These are phyloP conservation scores for Phytophthora chlamydospora DNA, from an alignment of 352 stramenopile genomes.

Conservation along the genomic window DNA sequence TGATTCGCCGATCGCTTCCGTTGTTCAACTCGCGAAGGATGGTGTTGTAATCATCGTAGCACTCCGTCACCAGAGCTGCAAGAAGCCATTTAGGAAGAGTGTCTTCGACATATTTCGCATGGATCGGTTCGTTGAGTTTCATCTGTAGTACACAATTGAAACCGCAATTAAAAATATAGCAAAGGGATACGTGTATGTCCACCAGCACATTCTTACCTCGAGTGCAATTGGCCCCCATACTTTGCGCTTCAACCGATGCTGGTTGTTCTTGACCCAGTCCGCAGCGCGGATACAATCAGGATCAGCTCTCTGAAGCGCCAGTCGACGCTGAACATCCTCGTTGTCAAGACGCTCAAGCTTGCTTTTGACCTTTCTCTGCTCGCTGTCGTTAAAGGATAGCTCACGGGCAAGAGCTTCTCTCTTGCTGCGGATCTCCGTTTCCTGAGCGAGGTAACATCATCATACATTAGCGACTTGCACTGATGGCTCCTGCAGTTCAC, in stretches of 20 bases:
- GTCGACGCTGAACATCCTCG: constrained; percentile 72
- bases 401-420: constrained; percentile 60
- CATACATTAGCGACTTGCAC: background rate
- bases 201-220: constrained; percentile 44
- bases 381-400: constrained; percentile 51
- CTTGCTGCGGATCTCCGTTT: constrained; percentile 76
- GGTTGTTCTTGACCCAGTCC: constrained; percentile 81
- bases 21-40: constrained; percentile 73
- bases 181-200: too few species aligned
- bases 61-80: constrained; percentile 76
- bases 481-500: background rate
- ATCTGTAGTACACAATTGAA: constrained; percentile 43
- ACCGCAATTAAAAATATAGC: background rate
- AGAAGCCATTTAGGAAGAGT: constrained; percentile 84
- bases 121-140: constrained; percentile 76
- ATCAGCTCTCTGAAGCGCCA: constrained; percentile 63
- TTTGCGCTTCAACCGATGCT: constrained; percentile 68
- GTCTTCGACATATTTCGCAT: constrained; percentile 88
- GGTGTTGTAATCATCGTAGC: constrained; percentile 82
- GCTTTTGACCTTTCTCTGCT: constrained; percentile 54
- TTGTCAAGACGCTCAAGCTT: constrained; percentile 77
- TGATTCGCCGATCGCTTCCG: constrained; percentile 51
- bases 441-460: constrained; percentile 36
- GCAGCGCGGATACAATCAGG: constrained; percentile 74
- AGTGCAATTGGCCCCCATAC: constrained; percentile 85